Evolutionary conservation across 352 stramenopile species (phyloP).

Genomic region (Phytophthora nicotianae): DNA sequence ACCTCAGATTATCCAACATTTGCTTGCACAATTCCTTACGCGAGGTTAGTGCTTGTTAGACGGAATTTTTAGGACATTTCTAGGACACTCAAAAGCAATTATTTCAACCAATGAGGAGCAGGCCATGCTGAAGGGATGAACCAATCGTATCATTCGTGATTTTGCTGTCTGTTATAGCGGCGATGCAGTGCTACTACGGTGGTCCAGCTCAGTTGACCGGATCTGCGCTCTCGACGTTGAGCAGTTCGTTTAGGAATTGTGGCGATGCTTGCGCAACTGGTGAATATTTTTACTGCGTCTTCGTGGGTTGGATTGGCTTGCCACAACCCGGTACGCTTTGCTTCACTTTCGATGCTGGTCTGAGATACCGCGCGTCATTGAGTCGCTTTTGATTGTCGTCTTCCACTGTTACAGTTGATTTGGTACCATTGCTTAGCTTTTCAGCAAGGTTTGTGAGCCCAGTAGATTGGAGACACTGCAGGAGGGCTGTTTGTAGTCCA

Average conservation of each 20-base stretch:
- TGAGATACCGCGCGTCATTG: background rate
- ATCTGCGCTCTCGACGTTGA: background rate
- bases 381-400: background rate
- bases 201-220: background rate
- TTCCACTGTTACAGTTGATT: background rate
- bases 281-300: background rate
- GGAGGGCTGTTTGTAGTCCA: constrained; percentile 2
- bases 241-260: background rate
- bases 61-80: background rate
- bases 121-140: no score
- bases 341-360: background rate
- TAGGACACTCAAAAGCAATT: background rate
- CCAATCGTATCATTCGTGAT: background rate
- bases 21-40: no score
- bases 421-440: background rate
- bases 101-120: background rate
- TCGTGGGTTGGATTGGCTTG: background rate
- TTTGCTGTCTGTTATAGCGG: background rate
- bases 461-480: background rate
- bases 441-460: background rate
- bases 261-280: background rate
- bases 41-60: background rate
- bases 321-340: background rate
- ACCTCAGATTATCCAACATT: no score
- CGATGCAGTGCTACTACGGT: background rate